A percentile compares a stretch with the other conserved stretches of the same genome.
Evolutionary conservation across 1,284 basidiomycete genomes (phyloP).

Genomic region (Boletus mariae): DNA sequence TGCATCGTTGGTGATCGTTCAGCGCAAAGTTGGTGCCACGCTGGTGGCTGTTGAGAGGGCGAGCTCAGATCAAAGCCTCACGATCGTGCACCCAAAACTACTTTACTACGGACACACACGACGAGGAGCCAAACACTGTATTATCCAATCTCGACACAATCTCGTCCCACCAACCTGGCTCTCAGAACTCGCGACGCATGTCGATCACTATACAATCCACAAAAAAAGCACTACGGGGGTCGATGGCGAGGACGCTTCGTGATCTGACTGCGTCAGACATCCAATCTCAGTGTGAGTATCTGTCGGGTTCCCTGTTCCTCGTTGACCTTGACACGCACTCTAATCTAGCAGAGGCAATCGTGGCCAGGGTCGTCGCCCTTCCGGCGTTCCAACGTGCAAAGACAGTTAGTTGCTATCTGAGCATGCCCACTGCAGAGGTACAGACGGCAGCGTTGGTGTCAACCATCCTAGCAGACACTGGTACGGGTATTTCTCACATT

Average conservation of each 20-base stretch:
- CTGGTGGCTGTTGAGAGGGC: not conserved
- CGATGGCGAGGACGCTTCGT: constrained; percentile 43
- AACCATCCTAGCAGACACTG: constrained; percentile 22
- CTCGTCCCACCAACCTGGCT: constrained; percentile 1
- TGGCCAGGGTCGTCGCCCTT: constrained; percentile 44
- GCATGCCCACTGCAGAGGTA: constrained; percentile 70
- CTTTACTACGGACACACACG: not conserved
- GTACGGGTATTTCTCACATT: constrained; percentile 18
- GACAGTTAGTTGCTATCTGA: constrained; percentile 69
- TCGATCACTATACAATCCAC: constrained; percentile 30
- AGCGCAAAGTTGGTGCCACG: constrained; percentile 5
- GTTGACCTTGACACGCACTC: not conserved
- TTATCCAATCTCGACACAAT: not conserved
- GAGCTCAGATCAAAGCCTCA: not conserved
- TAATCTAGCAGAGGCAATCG: constrained; percentile 51
- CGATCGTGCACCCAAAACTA: not conserved
- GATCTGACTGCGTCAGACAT: constrained; percentile 42
- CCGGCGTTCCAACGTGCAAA: constrained; percentile 48
- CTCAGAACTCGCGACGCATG: constrained; percentile 15
- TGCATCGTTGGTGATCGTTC: constrained; percentile 11
- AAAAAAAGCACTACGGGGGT: constrained; percentile 57
- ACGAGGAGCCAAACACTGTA: not conserved
- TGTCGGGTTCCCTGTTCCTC: not conserved
- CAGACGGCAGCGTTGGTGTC: constrained; percentile 48
- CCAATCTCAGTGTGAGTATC: constrained; percentile 55